Conservation (phyloP, 2,329 filamentous ascomycete species). For the Phaeomoniella chlamydospora region DNA sequence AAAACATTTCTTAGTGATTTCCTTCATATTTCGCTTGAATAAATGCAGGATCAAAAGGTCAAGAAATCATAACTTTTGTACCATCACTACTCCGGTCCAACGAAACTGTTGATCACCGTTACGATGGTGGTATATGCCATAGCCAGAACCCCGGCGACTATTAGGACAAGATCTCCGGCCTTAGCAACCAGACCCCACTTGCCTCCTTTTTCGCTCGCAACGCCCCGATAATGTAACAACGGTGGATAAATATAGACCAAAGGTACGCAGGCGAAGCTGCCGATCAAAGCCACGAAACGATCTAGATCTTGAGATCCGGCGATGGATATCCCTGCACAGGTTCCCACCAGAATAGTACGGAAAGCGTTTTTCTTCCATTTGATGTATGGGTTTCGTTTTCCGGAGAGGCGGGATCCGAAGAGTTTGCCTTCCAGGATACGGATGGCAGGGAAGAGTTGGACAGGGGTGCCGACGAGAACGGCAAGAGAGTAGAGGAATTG, state of each 20-base stretch:
- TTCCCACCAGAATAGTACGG: constrained; percentile 38
- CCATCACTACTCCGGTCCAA: too few species aligned
- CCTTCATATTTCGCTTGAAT: too few species aligned
- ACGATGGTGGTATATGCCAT: constrained; percentile 60
- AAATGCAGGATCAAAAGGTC: too few species aligned
- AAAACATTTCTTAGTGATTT: too few species aligned
- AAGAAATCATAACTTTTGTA: too few species aligned
- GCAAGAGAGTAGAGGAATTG: constrained; percentile 62
- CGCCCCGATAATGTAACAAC: constrained; percentile 53
- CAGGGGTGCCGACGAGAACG: constrained; percentile 58
- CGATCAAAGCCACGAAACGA: constrained; percentile 61
- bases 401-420: constrained; percentile 44
- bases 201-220: constrained; percentile 41
- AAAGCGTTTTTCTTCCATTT: constrained; percentile 69
- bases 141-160: constrained; percentile 46
- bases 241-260: constrained; percentile 67
- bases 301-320: constrained; percentile 55
- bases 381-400: constrained; percentile 47
- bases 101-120: constrained; percentile 28
- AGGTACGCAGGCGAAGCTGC: constrained; percentile 59
- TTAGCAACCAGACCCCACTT: too few species aligned
- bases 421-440: constrained; percentile 55
- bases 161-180: constrained; percentile 45
- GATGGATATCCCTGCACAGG: constrained; percentile 48
- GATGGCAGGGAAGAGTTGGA: constrained; percentile 60